Evolutionary conservation across 257 asterid species (phyloP).

Genomic region (Ilex aquifolium): DNA sequence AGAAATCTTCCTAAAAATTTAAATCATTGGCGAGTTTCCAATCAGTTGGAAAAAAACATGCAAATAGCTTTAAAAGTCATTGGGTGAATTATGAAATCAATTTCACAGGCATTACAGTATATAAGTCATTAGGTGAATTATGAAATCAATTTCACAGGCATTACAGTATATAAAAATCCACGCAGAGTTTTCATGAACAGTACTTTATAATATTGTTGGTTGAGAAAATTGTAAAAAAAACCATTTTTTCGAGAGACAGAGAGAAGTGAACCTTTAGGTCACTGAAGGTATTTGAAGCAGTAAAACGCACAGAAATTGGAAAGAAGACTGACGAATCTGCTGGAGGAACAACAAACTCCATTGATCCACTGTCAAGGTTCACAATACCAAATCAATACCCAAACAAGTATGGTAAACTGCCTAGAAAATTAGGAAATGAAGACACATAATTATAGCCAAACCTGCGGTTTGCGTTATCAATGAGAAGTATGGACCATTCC

Average conservation of each 20-base stretch:
- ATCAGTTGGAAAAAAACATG: no score
- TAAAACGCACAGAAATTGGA: constrained; percentile 78
- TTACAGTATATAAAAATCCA: no score
- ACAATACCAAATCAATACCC: constrained; percentile 19
- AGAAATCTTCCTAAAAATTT: no score
- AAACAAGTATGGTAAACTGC: background rate
- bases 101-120: no score
- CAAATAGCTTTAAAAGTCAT: no score
- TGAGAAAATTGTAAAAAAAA: background rate
- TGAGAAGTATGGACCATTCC: constrained; percentile 87
- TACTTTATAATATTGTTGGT: no score
- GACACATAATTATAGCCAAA: constrained; percentile 24
- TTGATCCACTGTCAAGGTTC: constrained; percentile 66
- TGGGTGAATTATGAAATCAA: no score
- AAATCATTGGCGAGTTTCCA: no score
- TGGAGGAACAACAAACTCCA: constrained; percentile 88
- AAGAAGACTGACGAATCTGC: constrained; percentile 64
- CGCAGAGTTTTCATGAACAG: background rate
- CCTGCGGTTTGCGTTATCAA: constrained; percentile 94
- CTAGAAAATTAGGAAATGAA: background rate
- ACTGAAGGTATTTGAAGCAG: constrained; percentile 72
- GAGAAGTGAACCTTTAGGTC: constrained; percentile 56
- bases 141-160: no score
- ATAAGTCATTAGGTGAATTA: no score
- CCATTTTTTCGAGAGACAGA: background rate